These are phyloP conservation scores for Noccaea bulbosa DNA, from an alignment of 345 rosid genomes.

Conservation along the genomic window DNA sequence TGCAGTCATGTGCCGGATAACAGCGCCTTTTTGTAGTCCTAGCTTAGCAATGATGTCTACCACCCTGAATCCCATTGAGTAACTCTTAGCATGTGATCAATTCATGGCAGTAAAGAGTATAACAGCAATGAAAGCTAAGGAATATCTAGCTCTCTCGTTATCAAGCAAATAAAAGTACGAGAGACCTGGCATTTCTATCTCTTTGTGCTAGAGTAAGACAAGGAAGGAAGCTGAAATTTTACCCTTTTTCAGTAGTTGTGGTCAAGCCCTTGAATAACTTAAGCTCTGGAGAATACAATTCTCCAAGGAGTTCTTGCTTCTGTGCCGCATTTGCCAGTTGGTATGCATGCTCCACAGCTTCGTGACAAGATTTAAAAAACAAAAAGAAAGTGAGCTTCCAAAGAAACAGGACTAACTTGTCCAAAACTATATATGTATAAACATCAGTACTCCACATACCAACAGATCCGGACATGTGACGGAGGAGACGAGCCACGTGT, in stretches of 20 bases:
- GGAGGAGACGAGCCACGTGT: conserved; percentile 75
- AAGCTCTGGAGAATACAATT: conserved; percentile 87
- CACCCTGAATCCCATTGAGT: conserved; percentile 56
- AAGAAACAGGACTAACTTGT: conserved; percentile 13
- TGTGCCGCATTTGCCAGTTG: conserved; percentile 74
- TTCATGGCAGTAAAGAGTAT: conserved; percentile 16
- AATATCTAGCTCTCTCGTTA: neutral
- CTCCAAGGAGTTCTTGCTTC: conserved; percentile 87
- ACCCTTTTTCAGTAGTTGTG: conserved; percentile 72
- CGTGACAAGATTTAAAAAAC: conserved; percentile 3
- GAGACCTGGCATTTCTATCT: neutral
- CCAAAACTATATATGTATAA: conserved; percentile 12
- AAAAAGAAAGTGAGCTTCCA: conserved; percentile 26
- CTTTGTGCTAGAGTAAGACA: conserved; percentile 14
- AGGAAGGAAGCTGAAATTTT: conserved; percentile 22
- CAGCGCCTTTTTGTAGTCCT: conserved; percentile 71
- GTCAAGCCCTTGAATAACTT: conserved; percentile 80
- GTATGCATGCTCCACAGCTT: conserved; percentile 90
- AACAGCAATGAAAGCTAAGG: neutral
- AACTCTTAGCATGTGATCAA: conserved; percentile 13
- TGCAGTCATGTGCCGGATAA: conserved; percentile 70
- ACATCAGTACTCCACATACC: conserved; percentile 55
- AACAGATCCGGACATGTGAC: conserved; percentile 91
- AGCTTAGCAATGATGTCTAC: conserved; percentile 76
- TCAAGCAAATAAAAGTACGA: neutral